phyloP scores from a whole-genome alignment of 192 early-diverging fungal genomes.

The Powellomyces hirtus region DNA sequence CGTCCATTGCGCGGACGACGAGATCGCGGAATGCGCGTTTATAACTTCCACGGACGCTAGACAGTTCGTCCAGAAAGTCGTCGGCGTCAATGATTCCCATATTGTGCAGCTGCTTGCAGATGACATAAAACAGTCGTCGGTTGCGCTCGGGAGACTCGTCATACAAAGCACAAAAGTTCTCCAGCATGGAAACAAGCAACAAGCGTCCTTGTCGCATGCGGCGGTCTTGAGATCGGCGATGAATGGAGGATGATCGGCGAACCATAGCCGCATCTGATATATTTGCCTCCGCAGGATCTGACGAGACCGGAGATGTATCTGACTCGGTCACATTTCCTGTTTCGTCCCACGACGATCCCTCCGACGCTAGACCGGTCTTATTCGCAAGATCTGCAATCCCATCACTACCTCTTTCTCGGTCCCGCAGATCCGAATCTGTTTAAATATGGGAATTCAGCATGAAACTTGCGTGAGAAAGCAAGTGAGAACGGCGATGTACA shows the following conservation, averaged over 20 bases:
- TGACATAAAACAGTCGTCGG: constrained; percentile 78
- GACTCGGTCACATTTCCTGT: too few species aligned
- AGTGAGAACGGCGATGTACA: too few species aligned
- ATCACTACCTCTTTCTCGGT: too few species aligned
- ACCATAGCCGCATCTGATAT: not conserved
- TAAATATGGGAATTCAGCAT: too few species aligned
- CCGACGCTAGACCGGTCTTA: too few species aligned
- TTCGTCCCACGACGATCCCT: too few species aligned
- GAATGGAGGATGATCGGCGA: not conserved
- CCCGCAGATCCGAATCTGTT: too few species aligned
- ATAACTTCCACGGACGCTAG: constrained; percentile 76
- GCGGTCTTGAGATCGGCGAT: constrained; percentile 3
- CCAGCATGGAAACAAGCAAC: constrained; percentile 82
- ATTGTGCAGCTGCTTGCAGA: constrained; percentile 80
- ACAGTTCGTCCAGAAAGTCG: constrained; percentile 79
- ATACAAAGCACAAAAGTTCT: constrained; percentile 87
- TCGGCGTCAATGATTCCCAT: constrained; percentile 70
- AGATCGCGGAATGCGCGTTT: constrained; percentile 83
- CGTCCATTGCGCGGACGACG: constrained; percentile 74
- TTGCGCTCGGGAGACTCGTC: constrained; percentile 84
- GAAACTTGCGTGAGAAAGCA: too few species aligned
- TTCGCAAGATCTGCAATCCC: too few species aligned
- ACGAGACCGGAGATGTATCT: not conserved
- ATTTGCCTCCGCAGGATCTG: not conserved
- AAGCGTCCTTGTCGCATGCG: constrained; percentile 66